These are phyloP conservation scores for Stevia rebaudiana DNA, from an alignment of 140 eudicot species.

Conservation along the genomic window DNA sequence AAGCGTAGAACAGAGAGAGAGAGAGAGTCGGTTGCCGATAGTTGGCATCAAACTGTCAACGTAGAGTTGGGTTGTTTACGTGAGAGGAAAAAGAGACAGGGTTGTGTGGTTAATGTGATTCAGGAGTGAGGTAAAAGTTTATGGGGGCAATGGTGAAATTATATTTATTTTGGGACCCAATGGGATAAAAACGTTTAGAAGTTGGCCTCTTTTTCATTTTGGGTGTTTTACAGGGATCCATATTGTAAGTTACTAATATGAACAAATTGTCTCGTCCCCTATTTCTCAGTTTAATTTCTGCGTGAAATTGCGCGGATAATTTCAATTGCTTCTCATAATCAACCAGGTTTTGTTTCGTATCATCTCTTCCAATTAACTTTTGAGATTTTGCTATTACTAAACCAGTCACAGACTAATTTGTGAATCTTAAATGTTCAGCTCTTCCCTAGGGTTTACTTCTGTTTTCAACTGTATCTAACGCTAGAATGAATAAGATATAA, in stretches of 20 bases:
- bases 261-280: conserved; percentile 10
- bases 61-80: no score
- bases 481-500: not conserved
- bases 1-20: no score
- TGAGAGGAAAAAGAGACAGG: no score
- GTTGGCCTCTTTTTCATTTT: not conserved
- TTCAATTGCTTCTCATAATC: conserved; percentile 1
- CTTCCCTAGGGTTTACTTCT: conserved; percentile 29
- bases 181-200: not conserved
- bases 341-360: conserved; percentile 20
- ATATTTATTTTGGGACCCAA: not conserved
- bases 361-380: not conserved
- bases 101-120: no score
- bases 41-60: no score
- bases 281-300: not conserved
- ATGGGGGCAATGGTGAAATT: no score
- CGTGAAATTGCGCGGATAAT: conserved; percentile 4
- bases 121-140: no score
- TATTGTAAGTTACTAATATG: not conserved
- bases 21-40: no score
- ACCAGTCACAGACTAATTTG: not conserved
- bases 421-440: not conserved
- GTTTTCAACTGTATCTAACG: not conserved
- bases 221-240: conserved; percentile 16
- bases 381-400: not conserved